These are phyloP conservation scores for Cladophialophora immunda DNA, from an alignment of 2,329 filamentous ascomycete genomes.

Conservation along the genomic window DNA sequence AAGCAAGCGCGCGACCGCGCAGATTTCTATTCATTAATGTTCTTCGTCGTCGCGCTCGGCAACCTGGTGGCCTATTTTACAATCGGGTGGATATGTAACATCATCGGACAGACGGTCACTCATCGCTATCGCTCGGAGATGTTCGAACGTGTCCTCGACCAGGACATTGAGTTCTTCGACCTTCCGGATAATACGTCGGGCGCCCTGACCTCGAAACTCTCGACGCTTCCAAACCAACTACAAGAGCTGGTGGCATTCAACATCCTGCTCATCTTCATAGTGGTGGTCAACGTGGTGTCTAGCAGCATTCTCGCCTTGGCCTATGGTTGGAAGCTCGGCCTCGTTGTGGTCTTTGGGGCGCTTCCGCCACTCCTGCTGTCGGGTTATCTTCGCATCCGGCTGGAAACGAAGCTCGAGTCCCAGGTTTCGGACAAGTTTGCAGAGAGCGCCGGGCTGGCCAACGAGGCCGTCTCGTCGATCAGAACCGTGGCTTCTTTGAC, in stretches of 20 bases:
- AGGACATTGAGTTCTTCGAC: constrained; percentile 48
- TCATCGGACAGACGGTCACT: constrained; percentile 42
- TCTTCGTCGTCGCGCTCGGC: constrained; percentile 54
- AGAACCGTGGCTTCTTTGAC: constrained; percentile 61
- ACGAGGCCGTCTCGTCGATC: constrained; percentile 61
- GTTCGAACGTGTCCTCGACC: constrained; percentile 41
- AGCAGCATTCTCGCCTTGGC: constrained; percentile 58
- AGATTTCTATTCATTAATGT: constrained; percentile 59
- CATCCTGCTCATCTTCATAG: constrained; percentile 58
- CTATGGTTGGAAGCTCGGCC: constrained; percentile 58
- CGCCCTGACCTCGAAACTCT: constrained; percentile 43
- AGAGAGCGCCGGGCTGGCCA: constrained; percentile 58
- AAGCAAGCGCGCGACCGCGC: constrained; percentile 42
- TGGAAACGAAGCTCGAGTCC: constrained; percentile 58
- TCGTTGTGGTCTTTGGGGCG: constrained; percentile 58
- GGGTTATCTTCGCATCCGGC: constrained; percentile 60
- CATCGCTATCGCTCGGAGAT: constrained; percentile 39
- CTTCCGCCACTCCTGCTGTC: constrained; percentile 56
- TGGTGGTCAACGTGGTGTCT: constrained; percentile 56
- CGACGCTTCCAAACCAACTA: constrained; percentile 45
- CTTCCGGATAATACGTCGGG: constrained; percentile 45
- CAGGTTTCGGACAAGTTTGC: constrained; percentile 57
- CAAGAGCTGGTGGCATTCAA: constrained; percentile 63
- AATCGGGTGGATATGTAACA: constrained; percentile 47
- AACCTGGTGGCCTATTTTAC: constrained; percentile 51